Evolutionary conservation across 768 basidiomycete species (phyloP), one percentile per base, ranked within the genome.

Genomic region (Boletales sp.): DNA sequence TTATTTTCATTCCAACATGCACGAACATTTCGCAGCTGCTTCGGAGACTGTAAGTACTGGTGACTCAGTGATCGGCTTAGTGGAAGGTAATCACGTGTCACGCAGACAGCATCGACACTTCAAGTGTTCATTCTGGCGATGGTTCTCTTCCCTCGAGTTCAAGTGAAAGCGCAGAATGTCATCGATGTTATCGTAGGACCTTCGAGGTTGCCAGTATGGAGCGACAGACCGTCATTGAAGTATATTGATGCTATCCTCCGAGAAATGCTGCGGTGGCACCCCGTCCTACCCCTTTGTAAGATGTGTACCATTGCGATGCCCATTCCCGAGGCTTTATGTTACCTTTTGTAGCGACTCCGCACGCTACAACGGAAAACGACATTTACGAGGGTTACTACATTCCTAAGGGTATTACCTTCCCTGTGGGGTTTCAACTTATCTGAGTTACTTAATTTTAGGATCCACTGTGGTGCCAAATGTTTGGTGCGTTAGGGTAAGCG

Each of bases 61-160:
- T 44, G 11, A 39, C 25, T 34, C 35, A 6, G 8, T 38, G 30
- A 21, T 33, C 28, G 18, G 12, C 25, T 7, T 13, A 25, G 28
- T 31, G 37, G 15, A n/a, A 42, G 13, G 30, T 17, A 17, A 21
- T 36, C 32, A n/a, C 46, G 11, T 30, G 32, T 33, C 36, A 1
- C 48, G 17, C 33, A 66, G 66, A 65, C 65, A 6, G 51, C 57
- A 2, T 60, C 64, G 8, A 46, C 54, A 8, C 51, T 74, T 12
- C 56, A 53, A 33, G 63, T 54, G 5, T 70, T 73, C 46, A 31
- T 71, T n/a, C 63, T 69, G 19, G 67, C 69, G 4, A 72, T 72
- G 70, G 56, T 61, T 5, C 57, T 60, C 14, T 59, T 66, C 48
- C 72, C 68, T 2, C 58, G 64, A 8, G 52, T 60, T 19, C 59